A percentile compares a stretch with the other conserved stretches of the same genome.
These are phyloP conservation scores for Globisporangium paroecandrum DNA, from an alignment of 352 stramenopile species.

Conservation along the genomic window DNA sequence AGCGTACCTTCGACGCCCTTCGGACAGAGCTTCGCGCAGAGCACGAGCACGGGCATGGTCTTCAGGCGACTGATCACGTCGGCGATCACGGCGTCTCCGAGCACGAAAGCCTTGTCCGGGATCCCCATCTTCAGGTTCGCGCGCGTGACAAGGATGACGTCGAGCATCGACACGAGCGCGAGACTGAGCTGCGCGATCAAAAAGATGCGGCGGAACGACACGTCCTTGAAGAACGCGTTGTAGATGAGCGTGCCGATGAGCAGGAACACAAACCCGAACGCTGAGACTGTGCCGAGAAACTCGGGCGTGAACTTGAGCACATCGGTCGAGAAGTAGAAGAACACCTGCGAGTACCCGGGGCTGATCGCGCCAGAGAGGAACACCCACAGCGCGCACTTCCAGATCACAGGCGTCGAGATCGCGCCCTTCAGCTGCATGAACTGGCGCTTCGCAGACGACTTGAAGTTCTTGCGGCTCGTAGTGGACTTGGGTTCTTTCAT, in stretches of 20 bases:
- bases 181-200: conserved; percentile 83
- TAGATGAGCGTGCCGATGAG: conserved; percentile 81
- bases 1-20: conserved; percentile 94
- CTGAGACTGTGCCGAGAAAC: conserved; percentile 90
- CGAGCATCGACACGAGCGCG: conserved; percentile 64
- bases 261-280: conserved; percentile 75
- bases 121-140: conserved; percentile 90
- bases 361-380: conserved; percentile 93
- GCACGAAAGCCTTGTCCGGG: conserved; percentile 93
- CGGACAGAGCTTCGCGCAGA: conserved; percentile 93
- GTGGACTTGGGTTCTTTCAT: conserved; percentile 83
- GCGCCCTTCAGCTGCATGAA: conserved; percentile 68
- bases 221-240: conserved; percentile 86
- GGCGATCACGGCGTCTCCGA: conserved; percentile 92
- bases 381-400: conserved; percentile 95
- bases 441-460: conserved; percentile 47
- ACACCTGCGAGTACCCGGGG: conserved; percentile 92
- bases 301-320: conserved; percentile 93
- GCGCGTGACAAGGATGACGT: conserved; percentile 90
- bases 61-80: conserved; percentile 81
- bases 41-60: conserved; percentile 93
- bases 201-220: conserved; percentile 93
- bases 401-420: conserved; percentile 89
- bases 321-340: conserved; percentile 96
- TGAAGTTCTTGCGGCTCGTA: conserved; percentile 45